Conservation (phyloP, 139 green algal species). For the Micromonas commoda region DNA sequence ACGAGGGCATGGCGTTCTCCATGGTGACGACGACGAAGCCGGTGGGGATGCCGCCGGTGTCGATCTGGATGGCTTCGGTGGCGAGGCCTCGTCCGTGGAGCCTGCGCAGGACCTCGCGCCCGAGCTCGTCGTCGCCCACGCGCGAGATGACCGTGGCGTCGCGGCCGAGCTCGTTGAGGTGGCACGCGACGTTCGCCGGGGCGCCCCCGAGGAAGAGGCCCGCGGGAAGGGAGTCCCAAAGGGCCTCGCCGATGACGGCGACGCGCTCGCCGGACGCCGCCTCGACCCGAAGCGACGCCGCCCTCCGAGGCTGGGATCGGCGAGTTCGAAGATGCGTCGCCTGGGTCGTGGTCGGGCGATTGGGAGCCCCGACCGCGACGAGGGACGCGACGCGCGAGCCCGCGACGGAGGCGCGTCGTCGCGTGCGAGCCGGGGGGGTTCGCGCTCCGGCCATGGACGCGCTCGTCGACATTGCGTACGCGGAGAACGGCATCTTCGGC, state of each 20-base stretch:
- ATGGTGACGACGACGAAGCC: neutral
- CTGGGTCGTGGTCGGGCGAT: too few relatives aligned
- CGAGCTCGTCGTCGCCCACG: slow-evolving; percentile 13
- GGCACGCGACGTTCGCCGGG: neutral
- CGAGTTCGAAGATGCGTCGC: too few relatives aligned
- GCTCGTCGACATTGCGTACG: too few relatives aligned
- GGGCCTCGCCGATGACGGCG: neutral
- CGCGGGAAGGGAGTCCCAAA: neutral
- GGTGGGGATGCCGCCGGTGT: neutral
- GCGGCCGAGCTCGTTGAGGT: neutral
- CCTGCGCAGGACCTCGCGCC: neutral
- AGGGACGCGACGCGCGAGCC: too few relatives aligned
- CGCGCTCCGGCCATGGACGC: too few relatives aligned
- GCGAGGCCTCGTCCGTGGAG: neutral
- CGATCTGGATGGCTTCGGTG: neutral
- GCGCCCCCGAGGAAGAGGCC: slow-evolving; percentile 6
- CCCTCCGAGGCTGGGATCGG: too few relatives aligned
- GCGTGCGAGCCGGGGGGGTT: too few relatives aligned
- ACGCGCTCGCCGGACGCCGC: too few relatives aligned
- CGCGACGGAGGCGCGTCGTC: too few relatives aligned
- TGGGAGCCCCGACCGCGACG: too few relatives aligned
- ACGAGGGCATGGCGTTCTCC: neutral
- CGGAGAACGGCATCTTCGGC: too few relatives aligned
- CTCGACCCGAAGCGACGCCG: too few relatives aligned
- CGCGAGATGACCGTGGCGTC: neutral